These are phyloP conservation scores for Endocarpon pusillum DNA, from an alignment of 495 filamentous ascomycete species.

Conservation along the genomic window DNA sequence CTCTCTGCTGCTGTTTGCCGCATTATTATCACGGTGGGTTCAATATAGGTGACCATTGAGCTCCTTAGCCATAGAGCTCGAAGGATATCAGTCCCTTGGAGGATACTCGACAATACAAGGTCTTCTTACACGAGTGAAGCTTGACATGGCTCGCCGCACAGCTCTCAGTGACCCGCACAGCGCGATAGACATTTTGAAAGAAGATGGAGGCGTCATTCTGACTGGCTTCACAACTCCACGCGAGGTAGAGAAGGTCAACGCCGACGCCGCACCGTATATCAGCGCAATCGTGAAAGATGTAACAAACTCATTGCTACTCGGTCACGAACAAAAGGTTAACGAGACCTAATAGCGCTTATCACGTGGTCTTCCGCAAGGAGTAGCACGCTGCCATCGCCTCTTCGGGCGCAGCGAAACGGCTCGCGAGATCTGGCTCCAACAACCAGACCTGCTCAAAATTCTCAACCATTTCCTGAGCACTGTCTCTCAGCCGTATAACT, in stretches of 20 bases:
- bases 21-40: too few relatives aligned
- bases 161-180: conserved; percentile 2
- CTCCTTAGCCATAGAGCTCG: too few relatives aligned
- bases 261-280: conserved; percentile 6
- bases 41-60: too few relatives aligned
- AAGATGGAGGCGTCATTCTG: conserved; percentile 7
- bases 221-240: conserved; percentile 1
- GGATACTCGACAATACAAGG: too few relatives aligned
- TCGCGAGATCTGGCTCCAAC: too few relatives aligned
- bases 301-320: not conserved
- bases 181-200: conserved; percentile 1
- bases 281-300: not conserved
- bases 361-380: conserved; percentile 1
- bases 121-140: too few relatives aligned
- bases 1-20: too few relatives aligned
- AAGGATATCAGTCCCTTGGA: too few relatives aligned
- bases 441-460: too few relatives aligned
- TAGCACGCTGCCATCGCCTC: conserved; percentile 3
- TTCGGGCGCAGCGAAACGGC: too few relatives aligned
- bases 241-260: conserved; percentile 4
- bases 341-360: conserved; percentile 1
- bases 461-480: too few relatives aligned
- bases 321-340: not conserved
- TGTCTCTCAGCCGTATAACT: too few relatives aligned
- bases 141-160: conserved; percentile 6